Conservation (phyloP, 805 yeast species). For the Kazachstania taianensis region DNA sequence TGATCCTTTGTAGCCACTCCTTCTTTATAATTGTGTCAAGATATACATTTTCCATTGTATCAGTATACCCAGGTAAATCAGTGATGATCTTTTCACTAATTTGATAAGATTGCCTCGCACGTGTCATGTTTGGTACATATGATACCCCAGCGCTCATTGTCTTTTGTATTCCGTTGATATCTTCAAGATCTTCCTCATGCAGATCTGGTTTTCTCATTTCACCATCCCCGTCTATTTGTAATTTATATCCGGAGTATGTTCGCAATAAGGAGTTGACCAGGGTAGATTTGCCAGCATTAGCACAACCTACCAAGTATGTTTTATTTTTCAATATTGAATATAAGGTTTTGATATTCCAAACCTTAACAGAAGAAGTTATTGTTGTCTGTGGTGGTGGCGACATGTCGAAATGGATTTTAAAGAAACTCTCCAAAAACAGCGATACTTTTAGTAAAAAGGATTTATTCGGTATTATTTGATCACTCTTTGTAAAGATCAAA, state of each 20-base stretch:
- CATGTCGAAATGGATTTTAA: conserved; percentile 19
- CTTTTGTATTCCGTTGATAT: conserved; percentile 7
- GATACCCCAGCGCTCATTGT: conserved; percentile 30
- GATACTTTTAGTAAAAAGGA: conserved; percentile 15
- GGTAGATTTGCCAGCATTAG: conserved; percentile 64
- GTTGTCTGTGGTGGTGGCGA: conserved; percentile 3
- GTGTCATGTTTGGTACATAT: conserved; percentile 62
- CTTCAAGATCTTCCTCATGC: neutral
- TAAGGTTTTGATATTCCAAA: conserved; percentile 23
- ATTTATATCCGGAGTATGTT: conserved; percentile 15
- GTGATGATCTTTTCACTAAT: conserved; percentile 25
- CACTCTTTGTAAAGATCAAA: conserved; percentile 24
- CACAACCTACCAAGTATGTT: conserved; percentile 50
- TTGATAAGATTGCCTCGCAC: conserved; percentile 36
- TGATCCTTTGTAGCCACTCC: conserved; percentile 22
- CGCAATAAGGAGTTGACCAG: conserved; percentile 41
- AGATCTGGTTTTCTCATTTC: conserved; percentile 4
- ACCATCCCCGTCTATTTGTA: conserved; percentile 7
- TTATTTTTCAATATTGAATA: conserved; percentile 18
- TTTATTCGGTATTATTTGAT: conserved; percentile 22
- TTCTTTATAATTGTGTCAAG: conserved; percentile 24
- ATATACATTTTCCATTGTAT: conserved; percentile 13
- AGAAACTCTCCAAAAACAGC: conserved; percentile 26
- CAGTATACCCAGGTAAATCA: conserved; percentile 35
- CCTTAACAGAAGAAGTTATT: conserved; percentile 18